phyloP scores from a whole-genome alignment of 305 asterid genomes.

The Ilex paraguariensis region DNA sequence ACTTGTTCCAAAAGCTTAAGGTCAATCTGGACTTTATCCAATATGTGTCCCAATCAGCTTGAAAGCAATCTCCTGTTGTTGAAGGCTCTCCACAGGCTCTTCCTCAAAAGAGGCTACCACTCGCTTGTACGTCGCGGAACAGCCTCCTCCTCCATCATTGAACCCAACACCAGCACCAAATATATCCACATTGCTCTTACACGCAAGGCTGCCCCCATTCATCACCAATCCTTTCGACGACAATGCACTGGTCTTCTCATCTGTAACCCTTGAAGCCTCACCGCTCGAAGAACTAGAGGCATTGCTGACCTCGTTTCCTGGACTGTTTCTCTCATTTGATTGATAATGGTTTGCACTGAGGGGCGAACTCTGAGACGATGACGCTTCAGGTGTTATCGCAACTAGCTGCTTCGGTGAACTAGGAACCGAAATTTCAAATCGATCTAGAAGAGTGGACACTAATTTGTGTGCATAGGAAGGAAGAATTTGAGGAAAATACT shows the following conservation, averaged over 20 bases:
- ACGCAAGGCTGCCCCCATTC: too few relatives aligned
- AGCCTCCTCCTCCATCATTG: too few relatives aligned
- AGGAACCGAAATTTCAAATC: constrained; percentile 36
- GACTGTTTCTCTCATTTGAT: constrained; percentile 20
- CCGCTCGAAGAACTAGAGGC: constrained; percentile 35
- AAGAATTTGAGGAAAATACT: constrained; percentile 70
- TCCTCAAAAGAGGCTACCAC: constrained; percentile 52
- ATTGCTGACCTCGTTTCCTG: constrained; percentile 29
- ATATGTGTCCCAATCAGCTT: constrained; percentile 59
- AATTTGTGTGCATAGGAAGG: constrained; percentile 70
- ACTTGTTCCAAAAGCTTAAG: constrained; percentile 71
- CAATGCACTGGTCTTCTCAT: too few relatives aligned
- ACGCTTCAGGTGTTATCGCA: constrained; percentile 34
- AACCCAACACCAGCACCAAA: constrained; percentile 28
- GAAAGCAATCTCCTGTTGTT: constrained; percentile 74
- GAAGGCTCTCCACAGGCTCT: constrained; percentile 72
- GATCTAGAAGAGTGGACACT: constrained; percentile 48
- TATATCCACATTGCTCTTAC: too few relatives aligned
- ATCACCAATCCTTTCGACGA: too few relatives aligned
- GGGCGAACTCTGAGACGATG: constrained; percentile 60
- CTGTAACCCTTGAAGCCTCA: constrained; percentile 33
- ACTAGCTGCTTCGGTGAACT: constrained; percentile 50
- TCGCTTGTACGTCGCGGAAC: constrained; percentile 30
- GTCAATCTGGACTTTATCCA: constrained; percentile 57
- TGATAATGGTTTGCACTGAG: constrained; percentile 45